Evolutionary conservation across 768 basidiomycete genomes (phyloP).

Genomic region (Boletus speciosus): DNA sequence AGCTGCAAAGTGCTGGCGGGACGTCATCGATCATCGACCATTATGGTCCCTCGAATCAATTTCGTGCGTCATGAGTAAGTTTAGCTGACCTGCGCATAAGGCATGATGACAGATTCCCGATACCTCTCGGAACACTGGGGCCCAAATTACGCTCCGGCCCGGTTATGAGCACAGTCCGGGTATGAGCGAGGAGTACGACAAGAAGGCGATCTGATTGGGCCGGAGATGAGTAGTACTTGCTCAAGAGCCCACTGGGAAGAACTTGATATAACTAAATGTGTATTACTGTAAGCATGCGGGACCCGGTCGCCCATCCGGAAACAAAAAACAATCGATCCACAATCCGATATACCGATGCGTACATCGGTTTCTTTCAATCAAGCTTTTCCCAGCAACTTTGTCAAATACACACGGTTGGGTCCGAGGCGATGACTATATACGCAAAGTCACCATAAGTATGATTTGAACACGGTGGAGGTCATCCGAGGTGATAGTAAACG

Average conservation of each 20-base stretch:
- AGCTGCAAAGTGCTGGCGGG: neutral
- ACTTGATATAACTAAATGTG: conserved; percentile 1
- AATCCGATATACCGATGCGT: neutral
- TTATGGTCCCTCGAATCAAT: neutral
- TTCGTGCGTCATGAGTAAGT: neutral
- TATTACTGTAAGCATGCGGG: neutral
- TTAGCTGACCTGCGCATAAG: neutral
- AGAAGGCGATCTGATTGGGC: neutral
- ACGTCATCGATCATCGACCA: neutral
- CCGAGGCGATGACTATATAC: conserved; percentile 28
- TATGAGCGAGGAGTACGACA: neutral
- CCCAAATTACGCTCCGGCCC: neutral
- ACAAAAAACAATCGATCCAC: neutral
- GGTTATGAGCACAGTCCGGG: neutral
- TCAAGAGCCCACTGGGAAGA: neutral
- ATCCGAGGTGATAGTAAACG: neutral
- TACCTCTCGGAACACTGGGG: neutral
- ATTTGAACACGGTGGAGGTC: neutral
- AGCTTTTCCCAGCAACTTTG: neutral
- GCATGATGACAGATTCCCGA: neutral
- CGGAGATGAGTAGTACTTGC: neutral
- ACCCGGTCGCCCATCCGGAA: neutral
- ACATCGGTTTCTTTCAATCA: neutral
- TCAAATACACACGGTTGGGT: conserved; percentile 32
- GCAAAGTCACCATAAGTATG: conserved; percentile 6